Base-by-base conservation (phyloP, 345 rosid species). In the Gossypium turneri region DNA sequence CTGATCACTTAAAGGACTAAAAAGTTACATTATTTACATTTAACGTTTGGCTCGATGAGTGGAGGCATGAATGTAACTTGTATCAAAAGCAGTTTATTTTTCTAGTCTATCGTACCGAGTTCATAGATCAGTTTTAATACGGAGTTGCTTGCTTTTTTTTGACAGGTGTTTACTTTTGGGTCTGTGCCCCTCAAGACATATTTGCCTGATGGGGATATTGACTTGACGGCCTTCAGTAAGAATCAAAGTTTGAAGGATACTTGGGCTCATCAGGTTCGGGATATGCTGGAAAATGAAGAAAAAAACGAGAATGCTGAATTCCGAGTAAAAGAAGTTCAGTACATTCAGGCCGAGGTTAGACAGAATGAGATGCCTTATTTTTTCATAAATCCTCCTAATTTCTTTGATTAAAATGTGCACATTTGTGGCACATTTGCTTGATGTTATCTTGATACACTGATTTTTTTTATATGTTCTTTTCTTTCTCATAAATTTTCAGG, bases 181-280 rank as follows among this genome's bases (percentile, higher is more conserved):
- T 96, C 99, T 73, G 99, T 96, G 8, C 99, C 99, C 9, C 88
- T 96, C 15, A 96, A 96, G 86, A 96, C 99, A 52, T 96, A 96
- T 81, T 82, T 96, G 77, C 98, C 98, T 24, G 99, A 96, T 82
- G 99, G 99, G 70, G 99, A 96, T 82, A 93, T 96, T n/a, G 99
- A 96, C 82, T 84, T 96, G 77, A 89, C 97, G 0, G 89, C 97
- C 67, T 96, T 96, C 75, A 89, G 95, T 77, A 67, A 78, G n/a
- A 87, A 84, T 79, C 93, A 79, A 55, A 86, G 44, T 69, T 64
- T 87, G 70, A 96, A 96, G 85, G 99, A 93, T 13, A 71, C 89
- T 22, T 96, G 99, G 99, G 99, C 98, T 78, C 89, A 90, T 80
- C 85, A 89, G 86, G 99, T 93, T 75, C 90, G 94, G 2, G 99